Base-by-base conservation (phyloP, 257 asterid genomes). In the Nicotiana paniculata region DNA sequence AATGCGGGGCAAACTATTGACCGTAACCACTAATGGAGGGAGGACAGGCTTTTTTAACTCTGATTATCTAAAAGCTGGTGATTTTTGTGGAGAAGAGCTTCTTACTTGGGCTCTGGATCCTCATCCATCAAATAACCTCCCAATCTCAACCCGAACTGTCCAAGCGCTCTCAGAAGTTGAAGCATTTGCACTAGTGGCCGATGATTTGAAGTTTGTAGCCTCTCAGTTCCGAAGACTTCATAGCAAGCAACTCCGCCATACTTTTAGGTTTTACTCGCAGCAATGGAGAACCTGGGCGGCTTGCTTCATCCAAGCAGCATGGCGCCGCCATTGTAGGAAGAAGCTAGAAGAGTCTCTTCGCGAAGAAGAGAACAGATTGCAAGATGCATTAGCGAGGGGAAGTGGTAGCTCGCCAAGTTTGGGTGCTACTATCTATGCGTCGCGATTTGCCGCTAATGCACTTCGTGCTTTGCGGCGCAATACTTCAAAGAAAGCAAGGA, bases 221-320 rank as follows among this genome's bases (percentile, higher is more conserved):
- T 96, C 97, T 26, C 98, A 94, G 82, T 96, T 96, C 90, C 83
- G 98, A 62, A 84, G 96, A 28, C 87, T 96, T 5, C 98, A 96
- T 70, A 93, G 98, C 65, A 96, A 94, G 84, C 98, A 96, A 88
- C 88, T 96, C 33, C 91, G 99, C 2, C 99, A 96, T 83, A 95
- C 98, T 15, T 96, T 96, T 55, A 83, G 99, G 89, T 92, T 91
- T 61, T 94, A 94, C 88, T 96, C 99, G 0, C 98, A 93, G 84
- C 98, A 96, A 70, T 96, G 99, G 99, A 87, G 98, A 87, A 91
- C 96, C 17, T 96, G 98, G 98, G 99, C 99, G 0, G 99, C 99
- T 64, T 91, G 97, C 85, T 94, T 93, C 58, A 85, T 96, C 81
- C 99, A 96, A 85, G 99, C 98, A 7, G 98, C 98, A 1, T 96